Conservation (phyloP, 2,329 filamentous ascomycete genomes). For the Trichoderma hamatum region DNA sequence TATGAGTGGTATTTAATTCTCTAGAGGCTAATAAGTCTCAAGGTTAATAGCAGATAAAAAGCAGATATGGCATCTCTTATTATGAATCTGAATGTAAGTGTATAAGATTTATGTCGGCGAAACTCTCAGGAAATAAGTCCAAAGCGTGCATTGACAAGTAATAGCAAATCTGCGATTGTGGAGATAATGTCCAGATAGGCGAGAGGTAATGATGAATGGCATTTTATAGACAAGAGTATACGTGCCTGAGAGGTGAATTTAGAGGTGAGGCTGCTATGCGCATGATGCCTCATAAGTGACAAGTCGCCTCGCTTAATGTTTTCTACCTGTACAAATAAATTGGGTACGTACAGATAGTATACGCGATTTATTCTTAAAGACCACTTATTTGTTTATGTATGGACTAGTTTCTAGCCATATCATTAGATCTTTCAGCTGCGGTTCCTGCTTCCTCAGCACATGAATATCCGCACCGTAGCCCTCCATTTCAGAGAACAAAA, state of each 20-base stretch:
- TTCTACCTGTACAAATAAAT: background rate
- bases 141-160: background rate
- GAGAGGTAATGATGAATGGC: background rate
- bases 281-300: slow-evolving; percentile 6
- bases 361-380: background rate
- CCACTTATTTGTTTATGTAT: background rate
- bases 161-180: background rate
- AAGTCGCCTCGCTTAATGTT: background rate
- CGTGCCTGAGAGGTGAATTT: background rate
- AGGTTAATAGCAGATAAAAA: background rate
- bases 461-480: background rate
- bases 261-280: background rate
- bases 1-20: background rate
- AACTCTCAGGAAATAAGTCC: background rate
- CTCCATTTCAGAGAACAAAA: slow-evolving; percentile 1
- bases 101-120: background rate
- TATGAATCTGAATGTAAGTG: background rate
- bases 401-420: slow-evolving; percentile 1
- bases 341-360: background rate
- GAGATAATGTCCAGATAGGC: background rate
- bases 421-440: background rate
- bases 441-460: slow-evolving; percentile 5
- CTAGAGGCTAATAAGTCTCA: background rate
- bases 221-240: background rate
- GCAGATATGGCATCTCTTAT: no score